Conservation (phyloP, 805 yeast genomes). For the Yarrowia yakushimensis region DNA sequence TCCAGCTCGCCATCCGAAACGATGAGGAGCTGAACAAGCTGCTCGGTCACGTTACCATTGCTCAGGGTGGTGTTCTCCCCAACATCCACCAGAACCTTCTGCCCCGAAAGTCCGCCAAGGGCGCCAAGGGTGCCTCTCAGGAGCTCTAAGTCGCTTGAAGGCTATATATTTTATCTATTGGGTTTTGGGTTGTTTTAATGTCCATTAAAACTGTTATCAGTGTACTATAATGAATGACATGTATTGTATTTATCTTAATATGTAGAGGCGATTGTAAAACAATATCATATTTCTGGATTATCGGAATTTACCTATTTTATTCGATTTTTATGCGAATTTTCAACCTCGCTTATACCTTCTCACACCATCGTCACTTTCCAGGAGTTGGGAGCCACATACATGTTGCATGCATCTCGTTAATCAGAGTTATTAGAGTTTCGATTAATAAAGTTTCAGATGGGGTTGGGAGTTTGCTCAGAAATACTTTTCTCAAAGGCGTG, state of each 20-base stretch:
- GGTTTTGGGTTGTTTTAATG: conserved; percentile 11
- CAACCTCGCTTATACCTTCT: not conserved
- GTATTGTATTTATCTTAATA: not conserved
- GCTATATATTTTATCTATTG: conserved; percentile 8
- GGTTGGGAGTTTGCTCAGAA: conserved; percentile 11
- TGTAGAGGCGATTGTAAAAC: not conserved
- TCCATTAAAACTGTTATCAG: conserved; percentile 19
- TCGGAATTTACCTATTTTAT: not conserved
- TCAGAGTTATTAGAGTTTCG: not conserved
- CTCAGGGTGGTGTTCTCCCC: conserved; percentile 99
- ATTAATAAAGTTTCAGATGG: not conserved
- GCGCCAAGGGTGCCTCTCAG: conserved; percentile 41
- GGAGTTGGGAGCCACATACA: not conserved
- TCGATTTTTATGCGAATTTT: not conserved
- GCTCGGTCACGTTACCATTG: conserved; percentile 89
- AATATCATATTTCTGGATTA: too few relatives aligned
- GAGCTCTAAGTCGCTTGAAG: conserved; percentile 36
- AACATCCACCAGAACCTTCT: conserved; percentile 91
- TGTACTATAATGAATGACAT: conserved; percentile 22
- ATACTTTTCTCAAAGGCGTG: not conserved
- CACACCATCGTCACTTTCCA: not conserved
- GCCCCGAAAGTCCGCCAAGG: conserved; percentile 54
- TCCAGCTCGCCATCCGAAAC: conserved; percentile 97
- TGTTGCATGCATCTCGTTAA: not conserved
- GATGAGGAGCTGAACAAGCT: conserved; percentile 98